Evolutionary conservation across 352 stramenopile species (phyloP).

Genomic region (Elongisporangium undulatum): DNA sequence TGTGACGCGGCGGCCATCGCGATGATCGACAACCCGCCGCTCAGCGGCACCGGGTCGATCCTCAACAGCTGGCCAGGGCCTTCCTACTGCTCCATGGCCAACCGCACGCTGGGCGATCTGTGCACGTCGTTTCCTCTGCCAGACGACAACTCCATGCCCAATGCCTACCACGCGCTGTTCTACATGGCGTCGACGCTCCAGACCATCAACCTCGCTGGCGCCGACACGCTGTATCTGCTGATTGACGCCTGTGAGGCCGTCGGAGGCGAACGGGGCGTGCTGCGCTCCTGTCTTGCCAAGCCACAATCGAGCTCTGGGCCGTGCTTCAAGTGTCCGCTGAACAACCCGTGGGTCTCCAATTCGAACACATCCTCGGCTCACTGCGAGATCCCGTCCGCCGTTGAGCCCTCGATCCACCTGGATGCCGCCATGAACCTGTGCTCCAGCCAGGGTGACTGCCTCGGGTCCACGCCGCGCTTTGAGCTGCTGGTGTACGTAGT

Average conservation of each 20-base stretch:
- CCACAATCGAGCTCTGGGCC: constrained; percentile 6
- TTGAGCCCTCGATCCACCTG: constrained; percentile 27
- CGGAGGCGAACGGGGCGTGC: constrained; percentile 34
- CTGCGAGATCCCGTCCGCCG: constrained; percentile 15
- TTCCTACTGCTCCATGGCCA: constrained; percentile 41
- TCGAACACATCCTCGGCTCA: constrained; percentile 8
- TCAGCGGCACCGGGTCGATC: constrained; percentile 5
- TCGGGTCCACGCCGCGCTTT: constrained; percentile 10
- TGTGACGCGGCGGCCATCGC: constrained; percentile 22
- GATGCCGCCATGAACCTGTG: constrained; percentile 52
- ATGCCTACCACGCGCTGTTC: constrained; percentile 32
- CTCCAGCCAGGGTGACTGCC: constrained; percentile 28
- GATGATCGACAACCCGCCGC: constrained; percentile 10
- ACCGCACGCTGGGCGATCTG: constrained; percentile 42
- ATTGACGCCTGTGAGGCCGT: constrained; percentile 59
- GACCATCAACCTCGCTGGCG: constrained; percentile 5
- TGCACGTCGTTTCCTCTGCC: constrained; percentile 42
- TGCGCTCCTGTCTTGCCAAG: constrained; percentile 47
- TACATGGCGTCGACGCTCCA: constrained; percentile 9
- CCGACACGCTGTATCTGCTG: constrained; percentile 29
- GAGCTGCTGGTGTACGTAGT: constrained; percentile 1
- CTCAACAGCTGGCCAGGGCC: constrained; percentile 9
- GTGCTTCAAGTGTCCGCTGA: constrained; percentile 43
- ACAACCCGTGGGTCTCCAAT: constrained; percentile 19
- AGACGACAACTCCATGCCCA: constrained; percentile 4